A percentile compares a stretch with the other conserved stretches of the same genome.
These are phyloP conservation scores for Penicillium silybi DNA, from an alignment of 495 filamentous ascomycete species.

Conservation along the genomic window DNA sequence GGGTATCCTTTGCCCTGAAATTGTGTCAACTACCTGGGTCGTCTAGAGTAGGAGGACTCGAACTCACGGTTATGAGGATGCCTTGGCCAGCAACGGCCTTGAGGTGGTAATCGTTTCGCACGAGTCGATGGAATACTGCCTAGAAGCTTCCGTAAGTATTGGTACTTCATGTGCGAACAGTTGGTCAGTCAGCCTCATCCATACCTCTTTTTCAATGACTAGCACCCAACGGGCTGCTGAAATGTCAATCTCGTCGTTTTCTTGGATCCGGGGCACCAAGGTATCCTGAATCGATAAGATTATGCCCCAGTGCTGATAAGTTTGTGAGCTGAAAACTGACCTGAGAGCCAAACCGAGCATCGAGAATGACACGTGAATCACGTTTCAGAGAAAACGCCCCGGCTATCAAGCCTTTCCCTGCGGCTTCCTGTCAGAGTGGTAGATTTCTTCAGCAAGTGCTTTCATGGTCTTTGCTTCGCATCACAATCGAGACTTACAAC, in stretches of 20 bases:
- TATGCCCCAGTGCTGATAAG: neutral
- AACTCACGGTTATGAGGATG: slow-evolving; percentile 63
- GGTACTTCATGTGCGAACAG: neutral
- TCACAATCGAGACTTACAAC: slow-evolving; percentile 46
- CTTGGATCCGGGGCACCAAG: slow-evolving; percentile 58
- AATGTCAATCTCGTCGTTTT: slow-evolving; percentile 53
- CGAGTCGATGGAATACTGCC: slow-evolving; percentile 77
- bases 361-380: slow-evolving; percentile 16
- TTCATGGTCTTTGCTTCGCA: neutral
- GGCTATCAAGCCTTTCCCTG: slow-evolving; percentile 68
- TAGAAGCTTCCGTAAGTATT: slow-evolving; percentile 21
- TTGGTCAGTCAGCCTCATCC: neutral
- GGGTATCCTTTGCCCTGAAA: slow-evolving; percentile 82
- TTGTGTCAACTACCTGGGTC: neutral
- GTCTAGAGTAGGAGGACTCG: neutral
- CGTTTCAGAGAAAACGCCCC: slow-evolving; percentile 48
- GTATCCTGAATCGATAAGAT: slow-evolving; percentile 48
- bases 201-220: slow-evolving; percentile 88
- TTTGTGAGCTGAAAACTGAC: neutral
- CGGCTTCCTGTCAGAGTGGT: slow-evolving; percentile 35
- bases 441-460: neutral
- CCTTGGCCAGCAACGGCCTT: slow-evolving; percentile 50
- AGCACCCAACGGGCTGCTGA: slow-evolving; percentile 63
- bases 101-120: slow-evolving; percentile 49
- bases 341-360: slow-evolving; percentile 13